phyloP scores from a whole-genome alignment of 441 rosid genomes.

The Omphalea diandra region DNA sequence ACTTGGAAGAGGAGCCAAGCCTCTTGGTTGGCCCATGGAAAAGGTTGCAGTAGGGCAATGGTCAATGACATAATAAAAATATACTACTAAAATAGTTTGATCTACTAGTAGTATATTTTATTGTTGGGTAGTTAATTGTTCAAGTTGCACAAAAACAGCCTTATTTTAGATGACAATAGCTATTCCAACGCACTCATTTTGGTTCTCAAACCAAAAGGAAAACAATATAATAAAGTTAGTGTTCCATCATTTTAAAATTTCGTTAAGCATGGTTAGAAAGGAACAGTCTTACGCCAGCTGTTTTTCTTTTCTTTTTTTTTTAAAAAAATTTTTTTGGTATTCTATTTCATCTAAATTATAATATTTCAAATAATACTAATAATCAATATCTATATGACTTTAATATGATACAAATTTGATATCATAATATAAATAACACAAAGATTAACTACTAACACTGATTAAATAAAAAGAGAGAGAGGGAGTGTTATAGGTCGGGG shows the following conservation, averaged over 20 bases:
- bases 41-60: not conserved
- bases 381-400: too few relatives aligned
- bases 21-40: slow-evolving; percentile 6
- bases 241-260: not conserved
- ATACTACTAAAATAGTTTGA: not conserved
- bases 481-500: too few relatives aligned
- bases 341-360: not conserved
- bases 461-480: too few relatives aligned
- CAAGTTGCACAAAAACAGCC: slow-evolving; percentile 5
- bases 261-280: too few relatives aligned
- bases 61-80: slow-evolving; percentile 5
- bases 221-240: slow-evolving; percentile 12
- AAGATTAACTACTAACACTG: too few relatives aligned
- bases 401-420: too few relatives aligned
- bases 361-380: too few relatives aligned
- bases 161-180: not conserved
- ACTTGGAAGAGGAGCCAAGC: slow-evolving; percentile 12
- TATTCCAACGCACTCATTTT: not conserved
- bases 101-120: too few relatives aligned
- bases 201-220: not conserved
- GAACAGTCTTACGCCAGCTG: slow-evolving; percentile 7
- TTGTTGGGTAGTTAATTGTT: not conserved
- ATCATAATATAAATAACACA: too few relatives aligned
- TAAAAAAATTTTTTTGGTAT: not conserved
- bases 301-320: not conserved